These are phyloP conservation scores for Lachnellula cervina DNA, from an alignment of 2,329 filamentous ascomycete genomes.

Conservation along the genomic window DNA sequence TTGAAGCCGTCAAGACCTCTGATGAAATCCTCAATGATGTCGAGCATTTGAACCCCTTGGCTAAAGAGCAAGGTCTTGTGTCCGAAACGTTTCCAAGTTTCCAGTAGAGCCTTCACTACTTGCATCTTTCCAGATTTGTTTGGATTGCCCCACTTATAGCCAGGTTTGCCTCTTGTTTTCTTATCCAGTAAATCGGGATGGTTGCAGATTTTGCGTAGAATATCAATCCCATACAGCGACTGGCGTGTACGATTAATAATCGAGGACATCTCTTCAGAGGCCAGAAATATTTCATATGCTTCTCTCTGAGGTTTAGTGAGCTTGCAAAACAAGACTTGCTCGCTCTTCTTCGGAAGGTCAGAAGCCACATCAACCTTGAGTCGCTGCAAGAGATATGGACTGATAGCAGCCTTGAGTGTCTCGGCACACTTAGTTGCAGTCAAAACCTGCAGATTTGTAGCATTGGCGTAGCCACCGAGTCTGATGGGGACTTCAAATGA, in stretches of 20 bases:
- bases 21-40: constrained; percentile 85
- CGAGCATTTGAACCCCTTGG: constrained; percentile 90
- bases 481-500: constrained; percentile 94
- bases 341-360: constrained; percentile 90
- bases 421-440: constrained; percentile 92
- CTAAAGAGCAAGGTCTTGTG: constrained; percentile 93
- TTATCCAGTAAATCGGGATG: constrained; percentile 84
- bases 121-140: constrained; percentile 92
- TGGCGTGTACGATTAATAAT: constrained; percentile 73
- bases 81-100: constrained; percentile 77
- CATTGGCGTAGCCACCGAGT: constrained; percentile 90
- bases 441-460: constrained; percentile 88
- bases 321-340: constrained; percentile 94
- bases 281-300: constrained; percentile 75
- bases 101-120: constrained; percentile 80
- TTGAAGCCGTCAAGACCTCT: constrained; percentile 61
- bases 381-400: constrained; percentile 85
- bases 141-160: constrained; percentile 72
- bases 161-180: constrained; percentile 47
- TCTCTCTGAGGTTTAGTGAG: constrained; percentile 73
- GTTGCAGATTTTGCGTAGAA: constrained; percentile 93
- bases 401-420: constrained; percentile 88
- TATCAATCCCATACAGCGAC: constrained; percentile 84
- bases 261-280: constrained; percentile 77
- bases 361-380: constrained; percentile 92